A percentile compares a stretch with the other conserved stretches of the same genome.
These are phyloP conservation scores for Suillus hirtellus DNA, from an alignment of 768 basidiomycete genomes.

Conservation along the genomic window DNA sequence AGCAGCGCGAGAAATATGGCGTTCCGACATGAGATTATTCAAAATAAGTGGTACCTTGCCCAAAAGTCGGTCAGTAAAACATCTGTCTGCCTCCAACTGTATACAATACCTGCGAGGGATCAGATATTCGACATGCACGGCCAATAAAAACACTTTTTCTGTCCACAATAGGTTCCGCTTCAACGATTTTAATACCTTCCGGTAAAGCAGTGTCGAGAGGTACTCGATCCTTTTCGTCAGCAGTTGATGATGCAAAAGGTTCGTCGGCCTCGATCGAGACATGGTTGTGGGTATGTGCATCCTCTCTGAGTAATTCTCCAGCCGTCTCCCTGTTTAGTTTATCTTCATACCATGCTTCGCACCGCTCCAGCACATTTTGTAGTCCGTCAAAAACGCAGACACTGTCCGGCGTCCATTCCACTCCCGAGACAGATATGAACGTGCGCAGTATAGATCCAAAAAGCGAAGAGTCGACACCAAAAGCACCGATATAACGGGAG, in stretches of 20 bases:
- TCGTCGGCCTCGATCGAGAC: constrained; percentile 12
- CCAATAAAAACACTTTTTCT: constrained; percentile 87
- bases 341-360: constrained; percentile 71
- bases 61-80: background rate
- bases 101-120: constrained; percentile 67
- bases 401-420: constrained; percentile 73
- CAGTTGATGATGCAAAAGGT: background rate
- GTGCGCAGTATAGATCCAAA: constrained; percentile 81
- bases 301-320: constrained; percentile 57
- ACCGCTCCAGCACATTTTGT: constrained; percentile 69
- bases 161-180: constrained; percentile 81
- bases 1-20: constrained; percentile 70
- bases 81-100: constrained; percentile 21
- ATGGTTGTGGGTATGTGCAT: constrained; percentile 34
- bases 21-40: constrained; percentile 66
- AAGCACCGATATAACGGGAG: constrained; percentile 81
- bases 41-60: constrained; percentile 67
- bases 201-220: constrained; percentile 40
- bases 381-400: constrained; percentile 90
- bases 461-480: constrained; percentile 67
- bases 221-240: constrained; percentile 10
- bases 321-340: constrained; percentile 55
- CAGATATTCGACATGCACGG: constrained; percentile 75
- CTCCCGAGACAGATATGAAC: constrained; percentile 73
- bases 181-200: constrained; percentile 62